A percentile compares a stretch with the other conserved stretches of the same genome.
Conservation (phyloP, 2,329 filamentous ascomycete species). For the Coniochaeta sp. region DNA sequence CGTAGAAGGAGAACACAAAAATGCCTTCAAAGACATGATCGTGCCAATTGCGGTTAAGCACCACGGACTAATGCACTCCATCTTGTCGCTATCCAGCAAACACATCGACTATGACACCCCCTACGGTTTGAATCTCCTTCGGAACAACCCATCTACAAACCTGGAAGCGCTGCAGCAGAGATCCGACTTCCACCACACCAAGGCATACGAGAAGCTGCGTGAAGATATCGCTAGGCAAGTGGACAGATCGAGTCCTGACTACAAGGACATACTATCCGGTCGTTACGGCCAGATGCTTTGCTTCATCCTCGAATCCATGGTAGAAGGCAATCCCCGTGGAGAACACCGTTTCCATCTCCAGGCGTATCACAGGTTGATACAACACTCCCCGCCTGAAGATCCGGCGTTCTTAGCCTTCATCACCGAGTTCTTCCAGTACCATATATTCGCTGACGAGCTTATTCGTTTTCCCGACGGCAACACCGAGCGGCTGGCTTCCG, state of each 20-base stretch:
- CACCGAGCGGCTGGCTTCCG: conserved; percentile 29
- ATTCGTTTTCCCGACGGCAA: conserved; percentile 39
- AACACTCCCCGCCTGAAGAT: conserved; percentile 52
- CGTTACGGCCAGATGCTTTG: conserved; percentile 59
- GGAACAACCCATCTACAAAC: conserved; percentile 39
- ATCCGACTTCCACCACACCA: conserved; percentile 48
- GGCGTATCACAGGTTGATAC: conserved; percentile 67
- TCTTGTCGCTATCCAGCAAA: conserved; percentile 75
- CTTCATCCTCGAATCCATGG: conserved; percentile 49
- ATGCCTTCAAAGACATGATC: conserved; percentile 79
- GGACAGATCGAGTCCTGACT: conserved; percentile 34
- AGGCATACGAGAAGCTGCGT: conserved; percentile 46
- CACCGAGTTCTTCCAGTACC: conserved; percentile 81
- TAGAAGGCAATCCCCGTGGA: conserved; percentile 50
- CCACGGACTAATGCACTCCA: conserved; percentile 81
- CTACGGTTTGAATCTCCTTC: conserved; percentile 46
- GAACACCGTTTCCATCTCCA: conserved; percentile 75
- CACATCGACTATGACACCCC: conserved; percentile 59
- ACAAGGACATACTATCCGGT: conserved; percentile 42
- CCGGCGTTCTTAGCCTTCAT: conserved; percentile 57
- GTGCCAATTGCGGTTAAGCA: conserved; percentile 76
- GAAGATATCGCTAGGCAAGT: conserved; percentile 33
- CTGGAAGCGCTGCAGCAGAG: conserved; percentile 39
- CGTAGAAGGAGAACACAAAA: conserved; percentile 71
- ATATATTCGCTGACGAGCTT: conserved; percentile 60